These are phyloP conservation scores for Rhodosporidiobolus sp. DNA, from an alignment of 768 basidiomycete genomes.

Conservation along the genomic window DNA sequence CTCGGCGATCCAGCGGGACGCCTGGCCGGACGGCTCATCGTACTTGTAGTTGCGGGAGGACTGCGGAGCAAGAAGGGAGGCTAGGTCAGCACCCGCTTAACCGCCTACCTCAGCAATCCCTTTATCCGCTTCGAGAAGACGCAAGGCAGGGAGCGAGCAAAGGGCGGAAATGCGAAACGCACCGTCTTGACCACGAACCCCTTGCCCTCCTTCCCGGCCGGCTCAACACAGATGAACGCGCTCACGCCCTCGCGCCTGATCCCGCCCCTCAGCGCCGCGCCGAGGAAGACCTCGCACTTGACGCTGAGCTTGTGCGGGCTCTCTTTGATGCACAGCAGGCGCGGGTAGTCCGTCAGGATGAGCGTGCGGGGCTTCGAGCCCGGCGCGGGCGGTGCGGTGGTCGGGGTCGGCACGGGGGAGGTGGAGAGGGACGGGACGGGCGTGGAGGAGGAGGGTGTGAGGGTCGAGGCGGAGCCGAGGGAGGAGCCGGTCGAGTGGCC, in stretches of 20 bases:
- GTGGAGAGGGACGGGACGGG: not conserved
- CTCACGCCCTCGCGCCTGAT: conserved; percentile 18
- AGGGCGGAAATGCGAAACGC: no score
- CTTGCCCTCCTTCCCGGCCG: not conserved
- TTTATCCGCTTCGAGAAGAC: no score
- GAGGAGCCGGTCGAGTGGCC: not conserved
- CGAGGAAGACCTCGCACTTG: conserved; percentile 41
- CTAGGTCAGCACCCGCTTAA: not conserved
- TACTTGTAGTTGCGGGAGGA: conserved; percentile 34
- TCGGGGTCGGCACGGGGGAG: not conserved
- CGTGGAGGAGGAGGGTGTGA: not conserved
- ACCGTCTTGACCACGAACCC: conserved; percentile 33
- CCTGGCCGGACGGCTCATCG: conserved; percentile 31
- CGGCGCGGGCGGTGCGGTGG: not conserved
- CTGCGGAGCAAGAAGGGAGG: not conserved
- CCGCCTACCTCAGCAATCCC: no score
- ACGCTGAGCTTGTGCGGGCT: conserved; percentile 20
- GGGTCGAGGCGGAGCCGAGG: not conserved
- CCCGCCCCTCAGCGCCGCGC: conserved; percentile 3
- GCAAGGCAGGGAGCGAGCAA: no score
- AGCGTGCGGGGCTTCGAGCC: conserved; percentile 37
- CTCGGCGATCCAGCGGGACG: conserved; percentile 32
- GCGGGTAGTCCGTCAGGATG: conserved; percentile 40
- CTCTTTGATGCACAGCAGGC: conserved; percentile 41
- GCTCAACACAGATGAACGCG: conserved; percentile 18